Percentiles rank a stretch among this genome's conserved stretches.
Evolutionary conservation across 2,329 filamentous ascomycete species (phyloP).

Genomic region (Epichloe amarillans): DNA sequence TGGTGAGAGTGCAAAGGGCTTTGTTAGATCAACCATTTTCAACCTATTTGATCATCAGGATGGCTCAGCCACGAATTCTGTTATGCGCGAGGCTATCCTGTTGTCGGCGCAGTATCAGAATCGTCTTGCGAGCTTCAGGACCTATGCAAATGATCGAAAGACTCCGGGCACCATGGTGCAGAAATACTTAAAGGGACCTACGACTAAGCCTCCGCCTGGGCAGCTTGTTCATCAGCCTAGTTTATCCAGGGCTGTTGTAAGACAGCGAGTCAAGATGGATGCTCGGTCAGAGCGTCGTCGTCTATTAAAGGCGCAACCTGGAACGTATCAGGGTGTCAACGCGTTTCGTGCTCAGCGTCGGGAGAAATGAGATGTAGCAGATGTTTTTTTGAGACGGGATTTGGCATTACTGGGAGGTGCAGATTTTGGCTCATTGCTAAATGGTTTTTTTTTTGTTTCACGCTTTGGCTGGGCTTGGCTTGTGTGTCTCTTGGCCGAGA

Average conservation of each 20-base stretch:
- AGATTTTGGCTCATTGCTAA: background rate
- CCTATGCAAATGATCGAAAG: background rate
- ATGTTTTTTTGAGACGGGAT: background rate
- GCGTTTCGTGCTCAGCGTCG: conserved; percentile 11
- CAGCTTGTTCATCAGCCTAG: background rate
- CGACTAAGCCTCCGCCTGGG: background rate
- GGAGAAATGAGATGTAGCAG: background rate
- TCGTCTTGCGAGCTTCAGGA: conserved; percentile 10
- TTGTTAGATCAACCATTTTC: conserved; percentile 9
- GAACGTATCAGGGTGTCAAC: conserved; percentile 15
- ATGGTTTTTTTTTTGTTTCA: no score
- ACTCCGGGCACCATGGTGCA: background rate
- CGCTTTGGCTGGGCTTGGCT: background rate
- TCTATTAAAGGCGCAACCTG: conserved; percentile 3
- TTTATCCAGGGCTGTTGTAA: background rate
- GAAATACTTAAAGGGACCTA: background rate
- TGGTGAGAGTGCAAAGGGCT: conserved; percentile 3
- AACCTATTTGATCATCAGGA: conserved; percentile 8
- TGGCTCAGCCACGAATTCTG: conserved; percentile 12
- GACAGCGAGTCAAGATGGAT: conserved; percentile 1
- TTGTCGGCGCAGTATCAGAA: conserved; percentile 14
- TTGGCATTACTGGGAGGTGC: background rate
- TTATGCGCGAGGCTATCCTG: conserved; percentile 17
- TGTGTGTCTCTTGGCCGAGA: background rate
- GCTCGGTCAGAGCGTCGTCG: conserved; percentile 3